Evolutionary conservation across 106 monocot species (phyloP).

Genomic region (Iris macrosiphon): DNA sequence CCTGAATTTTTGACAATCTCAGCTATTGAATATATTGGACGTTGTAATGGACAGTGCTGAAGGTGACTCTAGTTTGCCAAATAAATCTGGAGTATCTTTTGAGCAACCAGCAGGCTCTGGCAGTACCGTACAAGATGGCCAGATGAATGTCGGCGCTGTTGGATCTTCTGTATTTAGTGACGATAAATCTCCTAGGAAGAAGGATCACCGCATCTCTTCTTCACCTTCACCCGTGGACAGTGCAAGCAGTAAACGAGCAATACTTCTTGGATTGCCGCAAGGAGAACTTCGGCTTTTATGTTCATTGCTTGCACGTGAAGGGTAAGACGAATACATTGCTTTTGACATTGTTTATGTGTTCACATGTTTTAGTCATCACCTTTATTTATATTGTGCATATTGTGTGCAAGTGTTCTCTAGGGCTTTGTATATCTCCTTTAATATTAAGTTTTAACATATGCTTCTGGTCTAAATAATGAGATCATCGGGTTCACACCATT

Average conservation of each 20-base stretch:
- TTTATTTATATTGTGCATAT: too few species aligned
- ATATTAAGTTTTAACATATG: too few species aligned
- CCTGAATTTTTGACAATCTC: constrained; percentile 3
- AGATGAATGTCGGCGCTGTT: constrained; percentile 12
- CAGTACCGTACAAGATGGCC: constrained; percentile 6
- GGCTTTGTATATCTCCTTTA: too few species aligned
- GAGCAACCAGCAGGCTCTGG: constrained; percentile 30
- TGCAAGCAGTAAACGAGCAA: constrained; percentile 17
- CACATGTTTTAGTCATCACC: too few species aligned
- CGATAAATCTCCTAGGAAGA: constrained; percentile 2
- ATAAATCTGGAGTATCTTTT: constrained; percentile 31
- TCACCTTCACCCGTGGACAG: constrained; percentile 6
- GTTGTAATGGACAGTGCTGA: constrained; percentile 84
- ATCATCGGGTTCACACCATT: too few species aligned
- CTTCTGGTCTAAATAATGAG: too few species aligned
- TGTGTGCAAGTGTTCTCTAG: too few species aligned
- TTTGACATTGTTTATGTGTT: too few species aligned
- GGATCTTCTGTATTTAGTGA: constrained; percentile 3
- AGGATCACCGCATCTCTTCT: constrained; percentile 25
- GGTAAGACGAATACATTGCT: constrained; percentile 47
- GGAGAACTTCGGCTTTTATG: constrained; percentile 75
- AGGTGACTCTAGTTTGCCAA: constrained; percentile 35
- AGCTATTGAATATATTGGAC: constrained; percentile 92
- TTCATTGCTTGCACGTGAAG: constrained; percentile 94
- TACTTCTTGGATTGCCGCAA: constrained; percentile 65